Evolutionary conservation across 2,329 filamentous ascomycete genomes (phyloP).

Genomic region (Xylaria sp.): DNA sequence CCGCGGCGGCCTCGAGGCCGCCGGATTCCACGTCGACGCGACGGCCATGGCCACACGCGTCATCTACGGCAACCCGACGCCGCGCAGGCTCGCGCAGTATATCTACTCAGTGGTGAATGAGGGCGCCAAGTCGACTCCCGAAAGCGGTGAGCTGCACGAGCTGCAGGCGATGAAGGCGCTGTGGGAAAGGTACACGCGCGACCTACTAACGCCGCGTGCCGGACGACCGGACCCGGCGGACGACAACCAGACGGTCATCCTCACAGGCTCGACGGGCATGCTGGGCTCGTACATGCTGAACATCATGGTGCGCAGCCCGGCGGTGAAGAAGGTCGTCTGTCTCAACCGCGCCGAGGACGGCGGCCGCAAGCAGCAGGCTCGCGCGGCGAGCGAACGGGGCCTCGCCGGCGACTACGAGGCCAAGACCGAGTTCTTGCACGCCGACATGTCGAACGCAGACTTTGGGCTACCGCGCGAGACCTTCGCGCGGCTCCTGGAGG

Average conservation of each 20-base stretch:
- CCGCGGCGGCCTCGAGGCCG: constrained; percentile 36
- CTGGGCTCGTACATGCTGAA: constrained; percentile 53
- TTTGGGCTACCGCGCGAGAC: constrained; percentile 49
- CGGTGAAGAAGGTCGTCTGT: constrained; percentile 48
- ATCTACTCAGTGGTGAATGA: constrained; percentile 33
- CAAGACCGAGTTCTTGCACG: constrained; percentile 51
- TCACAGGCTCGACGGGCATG: constrained; percentile 54
- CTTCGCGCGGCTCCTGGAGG: constrained; percentile 41
- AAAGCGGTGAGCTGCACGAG: constrained; percentile 24
- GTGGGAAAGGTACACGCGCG: constrained; percentile 40
- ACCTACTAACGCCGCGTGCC: constrained; percentile 30
- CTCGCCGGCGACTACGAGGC: constrained; percentile 38
- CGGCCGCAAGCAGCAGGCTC: constrained; percentile 42
- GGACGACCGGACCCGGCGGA: constrained; percentile 36
- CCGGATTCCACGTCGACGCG: constrained; percentile 38
- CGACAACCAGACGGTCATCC: constrained; percentile 44
- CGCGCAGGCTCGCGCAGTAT: constrained; percentile 39
- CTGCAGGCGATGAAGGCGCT: constrained; percentile 38
- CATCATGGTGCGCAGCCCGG: constrained; percentile 36
- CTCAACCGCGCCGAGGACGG: constrained; percentile 52
- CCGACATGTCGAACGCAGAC: constrained; percentile 48
- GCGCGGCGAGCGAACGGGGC: constrained; percentile 42
- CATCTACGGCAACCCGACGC: constrained; percentile 45
- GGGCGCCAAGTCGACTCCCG: constrained; percentile 1
- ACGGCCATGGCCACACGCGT: constrained; percentile 41